Base-by-base conservation (phyloP, 352 stramenopile genomes). In the Phytophthora uliginosa region DNA sequence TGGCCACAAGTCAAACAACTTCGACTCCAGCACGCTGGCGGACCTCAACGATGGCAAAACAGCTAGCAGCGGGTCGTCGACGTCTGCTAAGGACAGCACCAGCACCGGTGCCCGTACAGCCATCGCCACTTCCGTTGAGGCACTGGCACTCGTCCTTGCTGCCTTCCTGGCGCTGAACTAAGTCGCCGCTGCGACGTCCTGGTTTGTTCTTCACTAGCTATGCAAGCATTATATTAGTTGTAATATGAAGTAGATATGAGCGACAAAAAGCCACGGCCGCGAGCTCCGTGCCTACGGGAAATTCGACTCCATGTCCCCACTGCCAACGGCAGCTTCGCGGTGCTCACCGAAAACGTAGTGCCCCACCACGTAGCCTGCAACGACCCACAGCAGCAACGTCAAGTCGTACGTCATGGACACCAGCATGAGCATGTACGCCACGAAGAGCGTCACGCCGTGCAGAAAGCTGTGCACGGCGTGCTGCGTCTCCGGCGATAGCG, bases 351-450 rank as follows among this genome's bases (percentile, higher is more conserved):
- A 94, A 15, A 92, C 50, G 60, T 88, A 94, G 74, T 92, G 81
- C 15, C 86, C 86, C 13, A 74, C 56, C n/a, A 92, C 65, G 59
- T 92, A 94, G 8, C 86, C 86, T 22, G 42, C 47, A 40, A 94
- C 80, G 12, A 77, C 77, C 76, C 80, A 88, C 10, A 86, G 31
- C 20, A 94, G 82, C 59, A 94, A 70, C 57, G 77, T 74, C 59
- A 83, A 80, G 63, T 94, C 86, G 75, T 94, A 94, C 26, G 86
- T 94, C 86, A 94, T 94, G 22, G 86, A 88, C 20, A 91, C 86
- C 22, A 94, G 82, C 86, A 94, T 94, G 31, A 94, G 82, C 85
- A 94, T 82, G 61, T 94, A 94, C 13, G 86, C 86, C 20, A 94
- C 75, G 13, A 89, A 68, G 48, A 92, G 90, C 9, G 83, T 89